phyloP scores from a whole-genome alignment of 805 yeast genomes.

The Yarrowia keelungensis region DNA sequence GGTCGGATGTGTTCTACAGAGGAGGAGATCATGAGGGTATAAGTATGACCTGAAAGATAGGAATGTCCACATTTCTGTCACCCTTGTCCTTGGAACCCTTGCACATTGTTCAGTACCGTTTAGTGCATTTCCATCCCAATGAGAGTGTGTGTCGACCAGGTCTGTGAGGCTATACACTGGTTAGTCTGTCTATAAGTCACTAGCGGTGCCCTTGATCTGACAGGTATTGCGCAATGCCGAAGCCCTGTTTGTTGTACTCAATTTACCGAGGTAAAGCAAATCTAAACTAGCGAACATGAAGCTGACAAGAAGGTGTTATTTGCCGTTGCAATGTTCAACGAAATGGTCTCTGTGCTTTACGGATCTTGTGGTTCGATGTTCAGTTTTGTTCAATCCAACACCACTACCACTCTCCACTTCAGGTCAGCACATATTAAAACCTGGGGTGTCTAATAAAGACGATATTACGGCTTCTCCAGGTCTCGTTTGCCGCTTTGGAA shows the following conservation, averaged over 20 bases:
- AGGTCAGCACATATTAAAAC: neutral
- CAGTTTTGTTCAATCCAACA: too few species aligned
- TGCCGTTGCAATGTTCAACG: too few species aligned
- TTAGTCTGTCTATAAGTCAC: too few species aligned
- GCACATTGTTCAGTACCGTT: neutral
- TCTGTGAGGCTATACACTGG: neutral
- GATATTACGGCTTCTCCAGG: neutral
- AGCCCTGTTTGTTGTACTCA: slow-evolving; percentile 5
- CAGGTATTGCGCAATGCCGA: neutral
- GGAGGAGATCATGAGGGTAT: neutral
- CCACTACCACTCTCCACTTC: too few species aligned
- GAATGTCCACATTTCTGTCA: neutral
- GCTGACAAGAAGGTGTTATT: neutral
- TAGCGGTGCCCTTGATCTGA: too few species aligned
- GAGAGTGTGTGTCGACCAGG: neutral
- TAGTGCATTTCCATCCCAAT: neutral
- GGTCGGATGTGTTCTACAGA: neutral
- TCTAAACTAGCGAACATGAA: neutral
- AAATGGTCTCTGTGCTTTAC: too few species aligned
- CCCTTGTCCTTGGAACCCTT: neutral
- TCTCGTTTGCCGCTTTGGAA: slow-evolving; percentile 3
- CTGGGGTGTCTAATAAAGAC: neutral
- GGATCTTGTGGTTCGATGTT: too few species aligned
- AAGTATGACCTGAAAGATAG: neutral
- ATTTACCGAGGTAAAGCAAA: neutral